phyloP scores from a whole-genome alignment of 768 basidiomycete species.

The Polyporus arcularius region DNA sequence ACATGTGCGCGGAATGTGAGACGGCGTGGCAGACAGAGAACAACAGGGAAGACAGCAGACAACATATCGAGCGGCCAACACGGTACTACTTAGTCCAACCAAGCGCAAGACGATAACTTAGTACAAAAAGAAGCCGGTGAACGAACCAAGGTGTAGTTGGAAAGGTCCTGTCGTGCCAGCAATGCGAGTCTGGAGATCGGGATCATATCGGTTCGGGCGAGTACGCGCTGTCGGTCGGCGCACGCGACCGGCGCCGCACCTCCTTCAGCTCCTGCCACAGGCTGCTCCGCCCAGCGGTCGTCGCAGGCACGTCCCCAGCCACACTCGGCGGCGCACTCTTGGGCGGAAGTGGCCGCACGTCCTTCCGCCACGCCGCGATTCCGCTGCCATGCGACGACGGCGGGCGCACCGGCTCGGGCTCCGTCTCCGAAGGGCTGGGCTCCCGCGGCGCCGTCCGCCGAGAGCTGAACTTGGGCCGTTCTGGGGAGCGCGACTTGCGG shows the following conservation, averaged over 20 bases:
- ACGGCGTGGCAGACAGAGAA: neutral
- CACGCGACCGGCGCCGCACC: conserved; percentile 47
- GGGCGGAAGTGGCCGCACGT: conserved; percentile 18
- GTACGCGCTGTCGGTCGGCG: conserved; percentile 45
- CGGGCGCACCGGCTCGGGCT: conserved; percentile 11
- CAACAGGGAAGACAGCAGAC: neutral
- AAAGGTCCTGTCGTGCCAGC: neutral
- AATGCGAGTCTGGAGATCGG: neutral
- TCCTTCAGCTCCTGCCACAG: conserved; percentile 60
- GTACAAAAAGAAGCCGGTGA: neutral
- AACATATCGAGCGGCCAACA: conserved; percentile 7
- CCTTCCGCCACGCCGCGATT: conserved; percentile 17
- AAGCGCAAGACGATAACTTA: neutral
- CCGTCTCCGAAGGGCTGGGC: conserved; percentile 35
- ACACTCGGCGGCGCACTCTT: conserved; percentile 30
- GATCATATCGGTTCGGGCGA: conserved; percentile 25
- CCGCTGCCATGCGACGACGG: conserved; percentile 28
- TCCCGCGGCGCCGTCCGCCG: conserved; percentile 34
- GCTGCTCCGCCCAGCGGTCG: conserved; percentile 43
- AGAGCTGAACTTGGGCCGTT: conserved; percentile 34
- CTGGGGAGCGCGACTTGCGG: conserved; percentile 26
- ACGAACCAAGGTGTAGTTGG: conserved; percentile 4
- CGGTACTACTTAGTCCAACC: neutral
- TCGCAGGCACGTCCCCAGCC: conserved; percentile 33
- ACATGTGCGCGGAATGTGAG: neutral